A percentile compares a stretch with the other conserved stretches of the same genome.
Evolutionary conservation across 2,329 filamentous ascomycete species (phyloP).

Genomic region (Ascochyta rabiei): DNA sequence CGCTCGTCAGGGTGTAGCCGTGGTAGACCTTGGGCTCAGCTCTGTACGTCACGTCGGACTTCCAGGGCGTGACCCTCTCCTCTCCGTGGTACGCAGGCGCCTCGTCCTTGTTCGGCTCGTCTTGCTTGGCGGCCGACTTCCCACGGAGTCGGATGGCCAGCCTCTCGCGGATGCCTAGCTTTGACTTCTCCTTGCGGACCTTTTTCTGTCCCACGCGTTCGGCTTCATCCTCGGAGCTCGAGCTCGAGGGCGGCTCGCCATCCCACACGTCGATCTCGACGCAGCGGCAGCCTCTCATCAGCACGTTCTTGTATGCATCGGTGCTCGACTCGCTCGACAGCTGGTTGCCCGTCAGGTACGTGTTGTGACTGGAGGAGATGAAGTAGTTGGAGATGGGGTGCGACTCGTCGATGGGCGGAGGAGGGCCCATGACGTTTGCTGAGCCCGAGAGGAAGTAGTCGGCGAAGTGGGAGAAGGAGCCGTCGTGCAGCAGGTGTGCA

Average conservation of each 20-base stretch:
- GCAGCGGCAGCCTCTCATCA: slow-evolving; percentile 80
- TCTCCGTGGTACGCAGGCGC: slow-evolving; percentile 15
- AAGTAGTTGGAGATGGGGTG: slow-evolving; percentile 86
- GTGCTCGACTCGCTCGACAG: slow-evolving; percentile 77
- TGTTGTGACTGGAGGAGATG: slow-evolving; percentile 94
- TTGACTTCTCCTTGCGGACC: slow-evolving; percentile 35
- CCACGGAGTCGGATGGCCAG: slow-evolving; percentile 41
- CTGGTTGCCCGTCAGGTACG: slow-evolving; percentile 87
- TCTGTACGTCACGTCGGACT: slow-evolving; percentile 35
- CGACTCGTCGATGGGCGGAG: slow-evolving; percentile 60
- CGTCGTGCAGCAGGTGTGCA: slow-evolving; percentile 34
- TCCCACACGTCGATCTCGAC: slow-evolving; percentile 98
- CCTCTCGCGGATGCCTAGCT: slow-evolving; percentile 43
- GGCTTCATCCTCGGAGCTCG: slow-evolving; percentile 45
- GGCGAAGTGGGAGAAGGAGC: slow-evolving; percentile 41
- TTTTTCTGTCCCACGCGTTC: slow-evolving; percentile 26
- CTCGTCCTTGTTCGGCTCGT: slow-evolving; percentile 22
- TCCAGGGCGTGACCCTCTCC: slow-evolving; percentile 38
- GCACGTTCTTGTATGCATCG: slow-evolving; percentile 77
- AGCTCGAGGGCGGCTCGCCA: slow-evolving; percentile 59
- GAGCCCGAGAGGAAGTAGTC: slow-evolving; percentile 55
- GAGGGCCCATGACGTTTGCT: slow-evolving; percentile 54
- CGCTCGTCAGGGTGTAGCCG: slow-evolving; percentile 80
- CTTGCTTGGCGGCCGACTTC: slow-evolving; percentile 31
- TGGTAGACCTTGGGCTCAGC: slow-evolving; percentile 82